Percentiles rank a stretch among this genome's conserved stretches.
Conservation (phyloP, 2,329 filamentous ascomycete genomes). For the Elsinoe arachidis region DNA sequence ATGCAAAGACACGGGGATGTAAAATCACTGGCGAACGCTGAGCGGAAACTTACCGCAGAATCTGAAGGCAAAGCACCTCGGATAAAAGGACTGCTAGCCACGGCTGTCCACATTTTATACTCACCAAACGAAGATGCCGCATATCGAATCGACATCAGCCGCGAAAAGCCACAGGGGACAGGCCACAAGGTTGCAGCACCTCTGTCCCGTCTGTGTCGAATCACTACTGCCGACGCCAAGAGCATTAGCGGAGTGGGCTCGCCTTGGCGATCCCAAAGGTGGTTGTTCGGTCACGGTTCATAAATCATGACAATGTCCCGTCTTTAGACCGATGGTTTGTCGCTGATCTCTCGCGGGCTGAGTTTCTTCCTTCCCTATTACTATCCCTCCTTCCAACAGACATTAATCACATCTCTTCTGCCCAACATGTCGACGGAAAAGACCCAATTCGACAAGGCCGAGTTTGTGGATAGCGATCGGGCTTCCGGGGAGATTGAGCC, state of each 20-base stretch:
- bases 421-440: background rate
- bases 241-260: background rate
- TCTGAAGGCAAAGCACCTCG: background rate
- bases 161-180: background rate
- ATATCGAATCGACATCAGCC: background rate
- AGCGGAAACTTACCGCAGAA: background rate
- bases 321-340: background rate
- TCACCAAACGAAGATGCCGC: constrained; percentile 8
- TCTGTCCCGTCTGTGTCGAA: background rate
- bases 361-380: background rate
- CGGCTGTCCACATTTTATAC: too few relatives aligned
- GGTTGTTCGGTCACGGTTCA: background rate
- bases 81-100: too few relatives aligned
- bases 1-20: background rate
- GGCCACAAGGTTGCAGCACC: background rate
- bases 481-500: background rate
- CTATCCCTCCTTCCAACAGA: background rate
- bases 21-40: background rate
- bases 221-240: background rate
- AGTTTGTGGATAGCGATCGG: constrained; percentile 5
- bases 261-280: background rate
- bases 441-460: constrained; percentile 2
- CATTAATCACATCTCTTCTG: background rate
- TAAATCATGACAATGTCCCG: background rate
- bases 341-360: background rate